Evolutionary conservation across 495 filamentous ascomycete species (phyloP), one percentile per base, ranked within the genome.

Genomic region (Monascus purpureus): DNA sequence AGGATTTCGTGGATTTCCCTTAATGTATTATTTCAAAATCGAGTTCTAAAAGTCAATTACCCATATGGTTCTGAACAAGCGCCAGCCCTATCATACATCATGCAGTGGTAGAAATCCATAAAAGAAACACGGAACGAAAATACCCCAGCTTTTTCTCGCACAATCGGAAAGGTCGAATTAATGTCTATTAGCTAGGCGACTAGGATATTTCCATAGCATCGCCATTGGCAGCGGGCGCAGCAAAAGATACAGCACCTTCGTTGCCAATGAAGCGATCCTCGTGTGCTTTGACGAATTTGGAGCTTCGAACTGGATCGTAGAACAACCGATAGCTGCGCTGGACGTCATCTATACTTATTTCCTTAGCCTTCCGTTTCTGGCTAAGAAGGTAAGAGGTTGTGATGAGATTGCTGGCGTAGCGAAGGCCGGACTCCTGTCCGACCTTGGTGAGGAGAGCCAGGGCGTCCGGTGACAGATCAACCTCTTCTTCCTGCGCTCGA

Each of bases 361-460:
- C 77, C 41, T 76, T 76, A 17, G 73, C 75, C 39, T 77, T 78
- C 35, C 86, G 67, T 70, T 96, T 96, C 58, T 68, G 55, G 43
- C 67, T 63, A 32, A 95, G 67, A 9, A 96, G 69, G 49, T 85
- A 72, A 4, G 84, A 85, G 1, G 92, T 95, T 5, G 81, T 93
- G 59, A 99, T 94, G 13, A 96, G 74, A 47, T 96, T 93, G 61
- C 83, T 86, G 2, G 82, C 87, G 50, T 97, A 97, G 32, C 90
- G 67, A 12, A 97, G 67, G 18, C 88, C 87, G 5, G 85, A 77
- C 55, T 97, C 88, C 40, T 90, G 73, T 15, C 87, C 92, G 46
- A 95, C 88, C 61, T 95, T 95, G 29, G 88, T 90, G 13, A 97
- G 68, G 5, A 96, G 69, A 2, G 83, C 86, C 5, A 97, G 67